Conservation (phyloP, 129 eudicot genomes). For the Flaveria ramosissima region DNA sequence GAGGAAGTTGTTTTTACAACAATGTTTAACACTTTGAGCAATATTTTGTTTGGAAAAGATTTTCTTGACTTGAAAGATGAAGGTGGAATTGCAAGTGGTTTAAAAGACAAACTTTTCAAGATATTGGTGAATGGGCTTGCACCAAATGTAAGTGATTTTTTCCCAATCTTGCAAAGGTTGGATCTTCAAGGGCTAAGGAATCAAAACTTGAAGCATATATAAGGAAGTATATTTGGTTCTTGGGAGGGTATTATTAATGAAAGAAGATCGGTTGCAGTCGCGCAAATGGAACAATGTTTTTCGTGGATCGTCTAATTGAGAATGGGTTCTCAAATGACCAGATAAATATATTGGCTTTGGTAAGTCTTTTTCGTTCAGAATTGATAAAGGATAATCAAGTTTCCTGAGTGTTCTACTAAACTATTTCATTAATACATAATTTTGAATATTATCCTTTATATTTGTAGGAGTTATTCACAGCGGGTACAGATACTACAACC, state of each 20-base stretch:
- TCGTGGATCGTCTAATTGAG: constrained; percentile 12
- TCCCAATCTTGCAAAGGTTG: constrained; percentile 9
- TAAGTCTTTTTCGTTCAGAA: background rate
- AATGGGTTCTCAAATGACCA: constrained; percentile 26
- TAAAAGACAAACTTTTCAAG: constrained; percentile 21
- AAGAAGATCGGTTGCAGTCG: background rate
- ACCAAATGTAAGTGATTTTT: constrained; percentile 27
- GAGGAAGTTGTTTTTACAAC: constrained; percentile 38
- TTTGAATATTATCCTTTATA: background rate
- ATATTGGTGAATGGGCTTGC: background rate
- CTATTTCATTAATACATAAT: background rate
- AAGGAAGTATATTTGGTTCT: background rate
- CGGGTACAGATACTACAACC: constrained; percentile 36
- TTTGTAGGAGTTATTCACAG: constrained; percentile 34
- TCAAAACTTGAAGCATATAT: constrained; percentile 1
- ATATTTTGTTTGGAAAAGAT: constrained; percentile 17
- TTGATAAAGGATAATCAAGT: no score
- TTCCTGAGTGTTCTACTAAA: no score
- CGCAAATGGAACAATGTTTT: background rate
- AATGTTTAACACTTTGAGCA: constrained; percentile 33
- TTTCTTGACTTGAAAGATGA: constrained; percentile 23
- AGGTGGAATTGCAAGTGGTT: constrained; percentile 19
- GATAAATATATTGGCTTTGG: constrained; percentile 23
- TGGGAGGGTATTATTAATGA: constrained; percentile 19
- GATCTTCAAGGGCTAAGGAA: constrained; percentile 25